Base-by-base conservation (phyloP, 2,329 filamentous ascomycete species). In the Aspergillus sp. region DNA sequence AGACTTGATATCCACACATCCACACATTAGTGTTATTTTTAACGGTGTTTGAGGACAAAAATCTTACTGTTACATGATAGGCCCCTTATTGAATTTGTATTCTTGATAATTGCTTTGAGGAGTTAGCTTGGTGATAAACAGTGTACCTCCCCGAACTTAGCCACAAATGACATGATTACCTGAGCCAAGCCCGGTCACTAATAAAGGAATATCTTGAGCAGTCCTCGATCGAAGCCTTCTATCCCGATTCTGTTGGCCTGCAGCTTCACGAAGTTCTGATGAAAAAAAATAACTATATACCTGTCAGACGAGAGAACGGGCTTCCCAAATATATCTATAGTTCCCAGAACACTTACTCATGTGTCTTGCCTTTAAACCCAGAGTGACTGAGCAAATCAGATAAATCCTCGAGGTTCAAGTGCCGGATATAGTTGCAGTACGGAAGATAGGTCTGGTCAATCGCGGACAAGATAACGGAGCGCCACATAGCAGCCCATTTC, bases 341-440 rank as follows among this genome's bases (percentile, higher is more conserved):
- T 17, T 12, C 4, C 15, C 7, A 19, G 22, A 32, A 70, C 69
- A 13, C 76, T 71, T 67, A 81, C 61, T 74, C 75, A 7, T 75
- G 77, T 25, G 86, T 75, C 37, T 75, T 76, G 50, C 79, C 75
- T 43, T 74, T 76, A 45, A 84, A 83, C 45, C 76, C 75, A 43
- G 78, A 71, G 48, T 84, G 78, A 7, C 78, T 74, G 2, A 88
- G 71, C 19, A 86, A 71, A 37, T 80, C 69, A 9, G 71, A 67
- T 1, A 88, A 71, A 58, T 84, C 80, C 46, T 80, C 73, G 7
- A 88, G 74, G 54, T 84, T 80, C 33, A 89, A 71, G 22, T 75
- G 73, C 48, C 77, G 80, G 47, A 88, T 78, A 64, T 85, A 87
- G 33, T 79, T 74, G 57, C 80, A 85, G 61, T 90, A 90, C 0